Evolutionary conservation across 768 basidiomycete species (phyloP).

Genomic region (Lactarius vividus): DNA sequence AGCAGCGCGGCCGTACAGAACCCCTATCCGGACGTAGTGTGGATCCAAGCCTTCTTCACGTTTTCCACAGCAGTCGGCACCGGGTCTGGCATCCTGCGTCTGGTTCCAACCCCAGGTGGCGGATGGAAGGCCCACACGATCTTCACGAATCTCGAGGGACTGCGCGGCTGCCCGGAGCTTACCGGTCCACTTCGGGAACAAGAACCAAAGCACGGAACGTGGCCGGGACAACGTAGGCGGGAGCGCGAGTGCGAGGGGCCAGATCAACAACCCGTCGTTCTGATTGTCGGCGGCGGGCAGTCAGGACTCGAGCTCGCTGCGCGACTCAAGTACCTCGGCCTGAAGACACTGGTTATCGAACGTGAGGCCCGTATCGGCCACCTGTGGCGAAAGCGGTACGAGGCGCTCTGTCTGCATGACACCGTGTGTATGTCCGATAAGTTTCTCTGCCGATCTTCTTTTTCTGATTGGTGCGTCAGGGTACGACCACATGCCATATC

Average conservation of each 20-base stretch:
- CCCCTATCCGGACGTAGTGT: slow-evolving; percentile 39
- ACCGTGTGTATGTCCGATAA: slow-evolving; percentile 52
- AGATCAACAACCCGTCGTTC: slow-evolving; percentile 48
- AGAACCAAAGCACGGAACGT: slow-evolving; percentile 42
- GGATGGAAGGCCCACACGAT: slow-evolving; percentile 48
- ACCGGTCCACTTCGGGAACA: slow-evolving; percentile 36
- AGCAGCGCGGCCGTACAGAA: slow-evolving; percentile 29
- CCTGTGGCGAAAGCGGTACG: slow-evolving; percentile 65
- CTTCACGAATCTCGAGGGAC: slow-evolving; percentile 51
- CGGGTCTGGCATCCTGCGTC: slow-evolving; percentile 45
- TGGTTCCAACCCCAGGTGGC: slow-evolving; percentile 43
- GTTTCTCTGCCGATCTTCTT: slow-evolving; percentile 21
- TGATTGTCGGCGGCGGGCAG: slow-evolving; percentile 53
- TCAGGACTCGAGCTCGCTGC: slow-evolving; percentile 56
- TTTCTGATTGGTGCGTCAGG: slow-evolving; percentile 33
- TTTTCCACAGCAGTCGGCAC: slow-evolving; percentile 44
- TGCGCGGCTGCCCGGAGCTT: slow-evolving; percentile 46
- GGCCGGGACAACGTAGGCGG: slow-evolving; percentile 39
- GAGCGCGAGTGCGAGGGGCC: slow-evolving; percentile 37
- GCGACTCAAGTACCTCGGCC: slow-evolving; percentile 52
- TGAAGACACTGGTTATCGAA: slow-evolving; percentile 58
- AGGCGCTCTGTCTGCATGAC: slow-evolving; percentile 64
- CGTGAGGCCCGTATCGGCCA: slow-evolving; percentile 57
- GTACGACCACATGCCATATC: slow-evolving; percentile 54
- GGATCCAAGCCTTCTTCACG: slow-evolving; percentile 45